A percentile compares a stretch with the other conserved stretches of the same genome.
These are phyloP conservation scores for Heterobasidion irregulare DNA, from an alignment of 1,284 basidiomycete species.

Conservation along the genomic window DNA sequence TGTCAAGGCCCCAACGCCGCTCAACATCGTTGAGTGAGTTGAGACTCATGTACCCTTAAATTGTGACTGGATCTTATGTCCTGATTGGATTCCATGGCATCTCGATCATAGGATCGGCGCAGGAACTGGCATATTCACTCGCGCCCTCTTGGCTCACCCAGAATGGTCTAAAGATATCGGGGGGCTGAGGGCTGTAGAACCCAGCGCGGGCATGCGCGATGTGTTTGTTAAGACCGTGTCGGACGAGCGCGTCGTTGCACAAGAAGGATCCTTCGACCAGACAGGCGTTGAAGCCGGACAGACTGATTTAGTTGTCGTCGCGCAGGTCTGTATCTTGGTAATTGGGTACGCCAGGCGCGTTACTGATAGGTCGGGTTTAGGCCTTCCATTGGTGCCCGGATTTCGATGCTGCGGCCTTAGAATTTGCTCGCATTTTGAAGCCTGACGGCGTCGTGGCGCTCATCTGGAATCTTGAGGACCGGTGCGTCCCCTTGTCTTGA, in stretches of 20 bases:
- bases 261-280: slow-evolving; percentile 57
- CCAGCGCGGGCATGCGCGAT: slow-evolving; percentile 65
- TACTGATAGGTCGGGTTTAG: slow-evolving; percentile 22
- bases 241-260: slow-evolving; percentile 41
- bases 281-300: slow-evolving; percentile 51
- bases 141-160: slow-evolving; percentile 58
- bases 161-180: slow-evolving; percentile 42
- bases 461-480: slow-evolving; percentile 77
- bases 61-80: not conserved
- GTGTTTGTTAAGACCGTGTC: slow-evolving; percentile 40
- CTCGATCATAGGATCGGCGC: slow-evolving; percentile 44
- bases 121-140: slow-evolving; percentile 76
- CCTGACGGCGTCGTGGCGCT: slow-evolving; percentile 54
- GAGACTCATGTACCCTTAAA: not conserved
- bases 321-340: slow-evolving; percentile 42
- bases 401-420: slow-evolving; percentile 50
- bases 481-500: slow-evolving; percentile 26
- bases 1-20: slow-evolving; percentile 25
- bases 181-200: slow-evolving; percentile 58
- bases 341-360: too few species aligned
- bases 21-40: slow-evolving; percentile 65
- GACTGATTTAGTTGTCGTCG: slow-evolving; percentile 68
- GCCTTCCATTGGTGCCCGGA: slow-evolving; percentile 82
- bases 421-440: slow-evolving; percentile 68
- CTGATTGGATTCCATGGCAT: not conserved